Percentiles rank a stretch among this genome's conserved stretches.
Evolutionary conservation across 257 asterid genomes (phyloP).

Genomic region (Nicotiana knightiana): DNA sequence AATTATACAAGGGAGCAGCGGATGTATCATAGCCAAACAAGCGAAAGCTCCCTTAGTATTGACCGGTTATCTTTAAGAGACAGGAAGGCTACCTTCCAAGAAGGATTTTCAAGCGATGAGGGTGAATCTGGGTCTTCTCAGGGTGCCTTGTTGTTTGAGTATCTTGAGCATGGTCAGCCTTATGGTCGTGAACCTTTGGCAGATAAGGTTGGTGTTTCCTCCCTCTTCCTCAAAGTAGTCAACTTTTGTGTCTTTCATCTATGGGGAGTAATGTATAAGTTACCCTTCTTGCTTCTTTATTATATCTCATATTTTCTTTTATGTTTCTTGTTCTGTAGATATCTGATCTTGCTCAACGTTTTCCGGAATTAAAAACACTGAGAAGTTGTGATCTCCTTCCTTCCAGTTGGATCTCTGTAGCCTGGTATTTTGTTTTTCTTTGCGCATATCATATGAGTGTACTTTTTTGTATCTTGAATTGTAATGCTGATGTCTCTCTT

Average conservation of each 20-base stretch:
- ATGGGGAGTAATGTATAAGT: not conserved
- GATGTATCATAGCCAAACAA: constrained; percentile 22
- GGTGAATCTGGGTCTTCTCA: constrained; percentile 74
- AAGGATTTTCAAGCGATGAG: constrained; percentile 85
- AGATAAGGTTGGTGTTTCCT: constrained; percentile 29
- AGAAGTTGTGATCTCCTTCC: constrained; percentile 82
- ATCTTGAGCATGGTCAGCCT: constrained; percentile 70
- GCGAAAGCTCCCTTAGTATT: constrained; percentile 28
- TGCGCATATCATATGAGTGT: not conserved
- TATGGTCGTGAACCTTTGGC: constrained; percentile 80
- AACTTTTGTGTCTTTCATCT: not conserved
- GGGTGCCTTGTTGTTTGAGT: constrained; percentile 68
- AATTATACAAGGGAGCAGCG: constrained; percentile 35
- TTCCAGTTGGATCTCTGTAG: constrained; percentile 94
- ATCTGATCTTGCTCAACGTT: constrained; percentile 52
- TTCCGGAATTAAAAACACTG: constrained; percentile 68
- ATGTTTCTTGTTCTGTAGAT: constrained; percentile 39
- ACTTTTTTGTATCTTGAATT: not conserved
- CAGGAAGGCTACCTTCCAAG: constrained; percentile 49
- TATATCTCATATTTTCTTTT: not conserved
- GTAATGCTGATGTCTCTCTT: constrained; percentile 4
- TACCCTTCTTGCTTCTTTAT: not conserved
- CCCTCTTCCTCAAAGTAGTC: not conserved
- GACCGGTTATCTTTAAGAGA: constrained; percentile 33
- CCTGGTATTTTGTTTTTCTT: constrained; percentile 48